Evolutionary conservation across 352 stramenopile species (phyloP).

Genomic region (Phytophthora boehmeriae): DNA sequence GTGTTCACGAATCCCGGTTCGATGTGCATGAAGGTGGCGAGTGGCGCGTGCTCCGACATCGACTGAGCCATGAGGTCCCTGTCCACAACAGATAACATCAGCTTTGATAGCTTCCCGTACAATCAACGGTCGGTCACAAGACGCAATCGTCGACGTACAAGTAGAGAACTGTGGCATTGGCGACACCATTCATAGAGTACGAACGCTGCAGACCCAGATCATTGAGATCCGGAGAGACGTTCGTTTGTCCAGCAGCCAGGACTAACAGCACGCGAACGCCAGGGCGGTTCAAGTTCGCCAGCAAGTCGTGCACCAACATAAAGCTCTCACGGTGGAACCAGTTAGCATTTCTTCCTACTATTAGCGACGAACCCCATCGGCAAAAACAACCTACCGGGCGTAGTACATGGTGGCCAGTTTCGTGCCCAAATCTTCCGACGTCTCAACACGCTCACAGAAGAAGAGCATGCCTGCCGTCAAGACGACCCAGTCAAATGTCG

Average conservation of each 20-base stretch:
- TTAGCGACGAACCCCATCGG: too few relatives aligned
- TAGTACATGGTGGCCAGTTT: conserved; percentile 23
- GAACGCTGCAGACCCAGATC: conserved; percentile 10
- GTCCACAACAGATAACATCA: not conserved
- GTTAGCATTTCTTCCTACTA: too few relatives aligned
- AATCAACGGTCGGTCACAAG: too few relatives aligned
- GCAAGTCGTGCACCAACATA: conserved; percentile 13
- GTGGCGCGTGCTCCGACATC: conserved; percentile 4
- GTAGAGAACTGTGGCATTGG: conserved; percentile 1
- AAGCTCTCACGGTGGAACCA: conserved; percentile 1
- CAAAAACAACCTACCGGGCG: conserved; percentile 2
- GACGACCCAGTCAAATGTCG: conserved; percentile 17
- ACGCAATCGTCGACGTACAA: not conserved
- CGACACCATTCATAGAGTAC: not conserved
- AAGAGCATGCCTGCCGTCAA: conserved; percentile 2
- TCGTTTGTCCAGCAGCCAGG: conserved; percentile 2
- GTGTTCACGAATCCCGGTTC: conserved; percentile 11
- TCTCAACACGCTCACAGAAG: conserved; percentile 21
- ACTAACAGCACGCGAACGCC: conserved; percentile 7
- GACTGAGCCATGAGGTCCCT: conserved; percentile 15
- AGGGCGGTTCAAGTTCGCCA: conserved; percentile 3
- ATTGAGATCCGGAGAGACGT: not conserved
- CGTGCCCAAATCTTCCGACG: conserved; percentile 22
- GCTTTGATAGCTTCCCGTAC: too few relatives aligned
- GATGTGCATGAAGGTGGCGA: conserved; percentile 14